A percentile compares a stretch with the other conserved stretches of the same genome.
These are phyloP conservation scores for Lasiodiplodia sp. DNA, from an alignment of 2,329 filamentous ascomycete genomes.

Conservation along the genomic window DNA sequence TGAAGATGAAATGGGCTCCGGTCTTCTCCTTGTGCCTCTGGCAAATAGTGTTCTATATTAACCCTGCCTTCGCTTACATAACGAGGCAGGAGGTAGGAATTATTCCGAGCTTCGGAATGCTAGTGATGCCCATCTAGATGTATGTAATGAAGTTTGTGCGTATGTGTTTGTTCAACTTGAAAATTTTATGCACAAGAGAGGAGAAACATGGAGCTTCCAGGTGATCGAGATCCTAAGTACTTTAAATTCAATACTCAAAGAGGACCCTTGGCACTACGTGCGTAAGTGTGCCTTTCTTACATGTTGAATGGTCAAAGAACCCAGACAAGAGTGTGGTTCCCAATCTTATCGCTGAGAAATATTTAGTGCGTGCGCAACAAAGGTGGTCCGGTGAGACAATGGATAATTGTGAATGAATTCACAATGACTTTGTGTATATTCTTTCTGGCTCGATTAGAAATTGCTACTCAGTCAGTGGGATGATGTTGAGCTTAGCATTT, in stretches of 20 bases:
- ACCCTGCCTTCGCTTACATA: conserved; percentile 4
- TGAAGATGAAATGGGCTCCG: too few species aligned
- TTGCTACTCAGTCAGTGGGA: not conserved
- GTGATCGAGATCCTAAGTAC: not conserved
- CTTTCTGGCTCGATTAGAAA: too few species aligned
- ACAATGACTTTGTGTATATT: too few species aligned
- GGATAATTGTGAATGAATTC: too few species aligned
- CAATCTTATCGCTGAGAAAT: not conserved
- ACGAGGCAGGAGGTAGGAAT: not conserved
- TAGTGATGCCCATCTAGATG: not conserved
- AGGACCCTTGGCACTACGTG: not conserved
- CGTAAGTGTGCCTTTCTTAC: too few species aligned
- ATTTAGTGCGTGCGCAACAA: too few species aligned
- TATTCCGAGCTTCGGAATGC: not conserved
- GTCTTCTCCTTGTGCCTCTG: too few species aligned
- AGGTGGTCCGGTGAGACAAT: too few species aligned
- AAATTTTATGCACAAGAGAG: not conserved
- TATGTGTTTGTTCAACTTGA: not conserved
- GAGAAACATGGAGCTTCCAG: not conserved
- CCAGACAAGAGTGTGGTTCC: not conserved
- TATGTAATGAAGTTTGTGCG: not conserved
- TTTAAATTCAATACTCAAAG: too few species aligned
- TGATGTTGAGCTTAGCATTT: not conserved
- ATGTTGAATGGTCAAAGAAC: not conserved
- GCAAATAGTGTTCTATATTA: not conserved